Evolutionary conservation across 2,329 filamentous ascomycete species (phyloP).

Genomic region (Curvularia hawaiiensis): DNA sequence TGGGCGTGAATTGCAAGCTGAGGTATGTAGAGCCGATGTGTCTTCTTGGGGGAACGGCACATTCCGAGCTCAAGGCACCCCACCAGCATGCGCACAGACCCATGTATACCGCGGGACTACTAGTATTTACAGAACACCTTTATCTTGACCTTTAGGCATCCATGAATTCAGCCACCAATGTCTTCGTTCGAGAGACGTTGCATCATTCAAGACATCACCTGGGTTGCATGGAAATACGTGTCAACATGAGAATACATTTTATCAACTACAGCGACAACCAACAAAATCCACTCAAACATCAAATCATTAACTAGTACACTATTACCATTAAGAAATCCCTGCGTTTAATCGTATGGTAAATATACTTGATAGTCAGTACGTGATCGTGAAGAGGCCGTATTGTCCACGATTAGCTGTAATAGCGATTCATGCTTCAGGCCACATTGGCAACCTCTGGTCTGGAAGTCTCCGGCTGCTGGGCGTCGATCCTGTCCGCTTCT

Average conservation of each 20-base stretch:
- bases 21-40: slow-evolving; percentile 38
- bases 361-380: no score
- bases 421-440: slow-evolving; percentile 7
- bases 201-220: background rate
- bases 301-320: slow-evolving; percentile 31
- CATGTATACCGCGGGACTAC: slow-evolving; percentile 9
- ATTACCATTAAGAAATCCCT: background rate
- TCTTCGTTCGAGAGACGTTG: background rate
- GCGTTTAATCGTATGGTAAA: no score
- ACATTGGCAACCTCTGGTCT: slow-evolving; percentile 15
- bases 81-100: slow-evolving; percentile 30
- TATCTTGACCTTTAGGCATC: slow-evolving; percentile 19
- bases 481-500: slow-evolving; percentile 38
- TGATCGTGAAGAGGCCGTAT: no score
- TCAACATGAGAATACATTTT: background rate
- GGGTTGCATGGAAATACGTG: background rate
- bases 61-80: slow-evolving; percentile 36
- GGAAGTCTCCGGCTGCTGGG: slow-evolving; percentile 16
- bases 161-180: background rate
- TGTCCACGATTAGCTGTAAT: no score
- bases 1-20: slow-evolving; percentile 29
- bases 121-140: background rate
- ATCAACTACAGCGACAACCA: background rate
- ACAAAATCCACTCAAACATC: slow-evolving; percentile 8
- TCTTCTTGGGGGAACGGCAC: slow-evolving; percentile 41